Evolutionary conservation across 2,329 filamentous ascomycete species (phyloP).

Genomic region (Allantophomopsis cytisporea): DNA sequence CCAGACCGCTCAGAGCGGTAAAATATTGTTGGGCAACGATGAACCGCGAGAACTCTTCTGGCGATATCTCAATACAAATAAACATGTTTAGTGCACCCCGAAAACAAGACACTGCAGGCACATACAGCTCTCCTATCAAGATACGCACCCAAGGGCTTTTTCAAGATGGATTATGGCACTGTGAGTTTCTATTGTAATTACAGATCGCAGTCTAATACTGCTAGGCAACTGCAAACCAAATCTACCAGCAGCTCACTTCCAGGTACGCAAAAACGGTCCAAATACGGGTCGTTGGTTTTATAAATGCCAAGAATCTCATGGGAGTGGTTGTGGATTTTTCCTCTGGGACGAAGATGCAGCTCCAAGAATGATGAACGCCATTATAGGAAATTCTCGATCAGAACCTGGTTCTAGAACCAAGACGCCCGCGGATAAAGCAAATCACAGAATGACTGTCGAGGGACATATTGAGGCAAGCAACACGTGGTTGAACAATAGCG

Average conservation of each 20-base stretch:
- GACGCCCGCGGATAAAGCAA: conserved; percentile 5
- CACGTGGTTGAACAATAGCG: conserved; percentile 5
- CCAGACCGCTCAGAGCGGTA: too few species aligned
- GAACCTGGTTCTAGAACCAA: conserved; percentile 17
- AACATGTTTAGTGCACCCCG: not conserved
- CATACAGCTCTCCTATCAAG: conserved; percentile 6
- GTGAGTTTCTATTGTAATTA: not conserved
- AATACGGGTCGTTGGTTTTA: conserved; percentile 41
- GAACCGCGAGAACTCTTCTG: too few species aligned
- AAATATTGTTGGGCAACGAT: too few species aligned
- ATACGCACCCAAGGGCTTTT: conserved; percentile 16
- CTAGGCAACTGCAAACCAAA: conserved; percentile 36
- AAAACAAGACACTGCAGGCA: not conserved
- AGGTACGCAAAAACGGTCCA: conserved; percentile 31
- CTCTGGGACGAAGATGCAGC: conserved; percentile 41
- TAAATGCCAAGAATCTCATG: conserved; percentile 31
- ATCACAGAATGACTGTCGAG: conserved; percentile 5
- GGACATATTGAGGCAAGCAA: conserved; percentile 5
- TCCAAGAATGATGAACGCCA: conserved; percentile 26
- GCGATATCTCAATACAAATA: too few species aligned
- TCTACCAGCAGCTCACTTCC: conserved; percentile 31
- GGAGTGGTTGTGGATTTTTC: conserved; percentile 38
- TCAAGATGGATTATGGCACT: conserved; percentile 4
- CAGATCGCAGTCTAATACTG: not conserved
- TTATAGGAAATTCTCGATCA: conserved; percentile 29